Percentiles rank a stretch among this genome's conserved stretches.
phyloP scores from a whole-genome alignment of 2,329 filamentous ascomycete genomes.

The Penicillium sp. region DNA sequence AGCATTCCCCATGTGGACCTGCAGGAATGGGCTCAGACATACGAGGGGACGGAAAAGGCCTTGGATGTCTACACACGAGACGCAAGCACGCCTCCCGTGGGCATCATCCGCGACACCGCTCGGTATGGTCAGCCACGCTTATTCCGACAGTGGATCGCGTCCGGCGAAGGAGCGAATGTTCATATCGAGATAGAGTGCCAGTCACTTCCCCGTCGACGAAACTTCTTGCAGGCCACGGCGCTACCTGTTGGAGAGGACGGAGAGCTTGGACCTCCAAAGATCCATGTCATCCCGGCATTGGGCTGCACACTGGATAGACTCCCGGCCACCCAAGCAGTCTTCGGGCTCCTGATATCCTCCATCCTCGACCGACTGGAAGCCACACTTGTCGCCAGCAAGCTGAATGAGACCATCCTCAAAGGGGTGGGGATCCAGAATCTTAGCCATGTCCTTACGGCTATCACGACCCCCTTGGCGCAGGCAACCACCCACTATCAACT shows the following conservation, averaged over 20 bases:
- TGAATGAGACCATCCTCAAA: conserved; percentile 57
- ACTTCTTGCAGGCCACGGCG: conserved; percentile 23
- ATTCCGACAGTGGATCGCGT: conserved; percentile 27
- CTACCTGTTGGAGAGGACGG: conserved; percentile 9
- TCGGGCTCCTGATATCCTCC: conserved; percentile 66
- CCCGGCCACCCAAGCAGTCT: conserved; percentile 46
- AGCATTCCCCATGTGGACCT: conserved; percentile 17
- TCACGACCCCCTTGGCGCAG: conserved; percentile 62
- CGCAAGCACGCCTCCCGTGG: conserved; percentile 4
- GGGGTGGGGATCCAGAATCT: conserved; percentile 55
- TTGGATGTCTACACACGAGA: conserved; percentile 21
- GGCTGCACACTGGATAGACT: conserved; percentile 42
- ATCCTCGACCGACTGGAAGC: conserved; percentile 69
- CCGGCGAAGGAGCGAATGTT: conserved; percentile 1
- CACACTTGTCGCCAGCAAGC: conserved; percentile 58
- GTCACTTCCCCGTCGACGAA: conserved; percentile 26
- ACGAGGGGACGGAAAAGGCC: conserved; percentile 24
- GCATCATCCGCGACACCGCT: conserved; percentile 30
- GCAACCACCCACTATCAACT: conserved; percentile 71
- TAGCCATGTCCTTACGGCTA: conserved; percentile 62
- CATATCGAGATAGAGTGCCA: conserved; percentile 28
- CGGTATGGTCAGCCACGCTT: conserved; percentile 25
- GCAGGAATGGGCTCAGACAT: conserved; percentile 19
- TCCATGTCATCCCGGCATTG: conserved; percentile 21
- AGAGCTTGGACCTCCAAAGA: conserved; percentile 14